Evolutionary conservation across 768 basidiomycete species (phyloP).

Genomic region (Zangia roseola): DNA sequence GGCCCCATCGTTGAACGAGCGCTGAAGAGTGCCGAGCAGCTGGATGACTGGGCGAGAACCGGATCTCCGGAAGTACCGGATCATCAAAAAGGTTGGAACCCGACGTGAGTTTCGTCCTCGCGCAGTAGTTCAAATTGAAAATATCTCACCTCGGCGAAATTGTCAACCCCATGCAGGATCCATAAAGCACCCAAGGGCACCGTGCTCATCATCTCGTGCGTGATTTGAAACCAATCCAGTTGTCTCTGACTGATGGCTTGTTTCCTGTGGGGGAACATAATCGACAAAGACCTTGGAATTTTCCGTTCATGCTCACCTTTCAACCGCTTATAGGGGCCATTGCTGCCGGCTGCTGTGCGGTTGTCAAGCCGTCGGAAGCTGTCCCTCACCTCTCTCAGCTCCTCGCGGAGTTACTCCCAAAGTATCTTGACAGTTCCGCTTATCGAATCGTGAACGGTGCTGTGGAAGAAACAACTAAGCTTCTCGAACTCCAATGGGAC

Average conservation of each 20-base stretch:
- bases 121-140: too few species aligned
- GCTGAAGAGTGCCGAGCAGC: slow-evolving; percentile 42
- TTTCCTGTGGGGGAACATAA: background rate
- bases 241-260: background rate
- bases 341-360: slow-evolving; percentile 66
- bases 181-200: slow-evolving; percentile 60
- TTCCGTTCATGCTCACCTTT: slow-evolving; percentile 53
- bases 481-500: slow-evolving; percentile 32
- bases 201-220: slow-evolving; percentile 59
- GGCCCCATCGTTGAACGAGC: slow-evolving; percentile 40
- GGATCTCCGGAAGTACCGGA: slow-evolving; percentile 36
- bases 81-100: slow-evolving; percentile 51
- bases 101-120: slow-evolving; percentile 33
- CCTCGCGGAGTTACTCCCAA: slow-evolving; percentile 52
- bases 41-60: slow-evolving; percentile 59
- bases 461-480: slow-evolving; percentile 37
- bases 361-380: slow-evolving; percentile 65
- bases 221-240: background rate
- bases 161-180: slow-evolving; percentile 25
- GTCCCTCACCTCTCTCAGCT: slow-evolving; percentile 48
- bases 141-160: too few species aligned
- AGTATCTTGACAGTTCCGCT: slow-evolving; percentile 51
- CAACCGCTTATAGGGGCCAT: slow-evolving; percentile 70
- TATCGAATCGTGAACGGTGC: slow-evolving; percentile 54
- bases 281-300: slow-evolving; percentile 60